Evolutionary conservation across 2,329 filamentous ascomycete species (phyloP).

Genomic region (Fusarium proliferatum): DNA sequence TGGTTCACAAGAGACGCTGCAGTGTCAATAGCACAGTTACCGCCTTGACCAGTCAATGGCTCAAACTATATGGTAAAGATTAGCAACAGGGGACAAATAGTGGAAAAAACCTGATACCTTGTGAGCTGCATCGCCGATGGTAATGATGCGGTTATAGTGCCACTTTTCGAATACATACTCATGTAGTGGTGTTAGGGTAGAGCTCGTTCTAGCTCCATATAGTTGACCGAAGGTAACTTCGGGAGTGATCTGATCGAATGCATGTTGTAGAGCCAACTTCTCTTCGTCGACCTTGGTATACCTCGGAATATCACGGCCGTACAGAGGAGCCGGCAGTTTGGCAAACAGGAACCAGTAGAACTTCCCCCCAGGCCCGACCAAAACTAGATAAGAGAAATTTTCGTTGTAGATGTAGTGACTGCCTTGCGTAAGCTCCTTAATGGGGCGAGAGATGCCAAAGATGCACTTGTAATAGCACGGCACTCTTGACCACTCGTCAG

Average conservation of each 20-base stretch:
- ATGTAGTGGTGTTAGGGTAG: neutral
- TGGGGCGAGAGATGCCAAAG: neutral
- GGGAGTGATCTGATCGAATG: neutral
- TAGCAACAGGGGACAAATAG: accelerated
- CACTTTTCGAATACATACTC: slow-evolving; percentile 9
- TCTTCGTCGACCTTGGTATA: neutral
- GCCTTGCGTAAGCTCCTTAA: neutral
- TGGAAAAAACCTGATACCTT: neutral
- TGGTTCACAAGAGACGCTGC: slow-evolving; percentile 2
- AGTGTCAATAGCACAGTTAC: neutral
- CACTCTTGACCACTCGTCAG: slow-evolving; percentile 9
- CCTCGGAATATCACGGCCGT: neutral
- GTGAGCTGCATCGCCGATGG: slow-evolving; percentile 11
- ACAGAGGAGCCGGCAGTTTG: neutral
- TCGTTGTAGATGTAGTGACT: neutral
- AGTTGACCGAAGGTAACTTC: neutral
- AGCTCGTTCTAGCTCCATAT: neutral
- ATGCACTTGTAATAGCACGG: slow-evolving; percentile 23
- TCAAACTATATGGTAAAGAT: neutral
- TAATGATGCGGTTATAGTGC: slow-evolving; percentile 6
- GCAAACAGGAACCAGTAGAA: slow-evolving; percentile 9
- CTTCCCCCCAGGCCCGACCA: slow-evolving; percentile 1
- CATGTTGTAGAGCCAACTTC: neutral
- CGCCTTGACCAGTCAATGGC: neutral
- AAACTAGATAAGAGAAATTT: neutral